A percentile compares a stretch with the other conserved stretches of the same genome.
Conservation (phyloP, 2,329 filamentous ascomycete genomes). For the Aspergillus cejpii region DNA sequence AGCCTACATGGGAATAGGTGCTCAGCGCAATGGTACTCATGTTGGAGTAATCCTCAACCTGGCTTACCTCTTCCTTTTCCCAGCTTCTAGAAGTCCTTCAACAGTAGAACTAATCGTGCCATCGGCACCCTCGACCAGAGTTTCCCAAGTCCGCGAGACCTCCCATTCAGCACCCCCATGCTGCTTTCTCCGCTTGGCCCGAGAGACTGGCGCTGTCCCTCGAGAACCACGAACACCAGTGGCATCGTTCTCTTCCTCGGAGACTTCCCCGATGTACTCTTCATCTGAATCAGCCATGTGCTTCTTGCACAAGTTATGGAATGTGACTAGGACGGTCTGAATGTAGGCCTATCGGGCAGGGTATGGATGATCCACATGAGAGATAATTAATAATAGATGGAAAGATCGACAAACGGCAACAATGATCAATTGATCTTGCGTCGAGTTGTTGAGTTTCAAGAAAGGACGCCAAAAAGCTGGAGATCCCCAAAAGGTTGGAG, state of each 20-base stretch:
- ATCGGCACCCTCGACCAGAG: constrained; percentile 69
- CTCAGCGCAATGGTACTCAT: constrained; percentile 14
- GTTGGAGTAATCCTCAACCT: neutral
- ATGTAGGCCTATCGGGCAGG: neutral
- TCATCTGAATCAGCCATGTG: constrained; percentile 46
- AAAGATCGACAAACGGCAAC: too few relatives aligned
- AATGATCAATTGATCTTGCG: too few relatives aligned
- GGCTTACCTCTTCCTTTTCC: constrained; percentile 64
- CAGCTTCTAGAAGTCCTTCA: constrained; percentile 68
- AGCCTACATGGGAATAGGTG: constrained; percentile 49
- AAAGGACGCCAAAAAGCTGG: too few relatives aligned
- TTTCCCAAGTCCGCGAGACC: constrained; percentile 54
- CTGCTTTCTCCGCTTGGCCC: constrained; percentile 36
- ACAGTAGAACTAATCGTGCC: constrained; percentile 67
- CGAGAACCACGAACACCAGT: constrained; percentile 26
- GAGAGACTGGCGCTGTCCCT: constrained; percentile 22
- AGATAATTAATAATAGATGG: too few relatives aligned
- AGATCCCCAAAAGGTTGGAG: too few relatives aligned
- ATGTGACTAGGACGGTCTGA: neutral
- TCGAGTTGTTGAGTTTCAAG: too few relatives aligned
- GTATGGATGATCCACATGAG: too few relatives aligned
- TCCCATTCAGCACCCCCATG: constrained; percentile 41
- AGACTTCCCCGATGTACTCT: constrained; percentile 47
- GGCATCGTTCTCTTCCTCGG: constrained; percentile 41
- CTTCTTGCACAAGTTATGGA: neutral